Percentiles rank a stretch among this genome's conserved stretches.
These are phyloP conservation scores for Kazachstania taianensis DNA, from an alignment of 805 yeast genomes.

Conservation along the genomic window DNA sequence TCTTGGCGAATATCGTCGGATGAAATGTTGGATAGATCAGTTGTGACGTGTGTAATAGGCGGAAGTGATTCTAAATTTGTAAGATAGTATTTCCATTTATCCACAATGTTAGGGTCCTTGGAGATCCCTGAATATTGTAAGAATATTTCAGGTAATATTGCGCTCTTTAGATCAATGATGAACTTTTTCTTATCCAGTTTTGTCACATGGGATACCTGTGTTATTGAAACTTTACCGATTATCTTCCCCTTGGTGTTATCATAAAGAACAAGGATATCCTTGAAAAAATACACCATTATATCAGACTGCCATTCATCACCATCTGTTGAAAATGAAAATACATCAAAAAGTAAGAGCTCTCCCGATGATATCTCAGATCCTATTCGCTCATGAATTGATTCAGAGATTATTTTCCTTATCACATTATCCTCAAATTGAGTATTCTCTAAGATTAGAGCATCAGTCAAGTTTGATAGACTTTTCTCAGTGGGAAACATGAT, in stretches of 20 bases:
- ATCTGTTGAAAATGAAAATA: conserved; percentile 33
- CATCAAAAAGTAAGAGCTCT: conserved; percentile 37
- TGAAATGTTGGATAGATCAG: conserved; percentile 36
- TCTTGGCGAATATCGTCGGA: conserved; percentile 15
- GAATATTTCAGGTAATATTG: conserved; percentile 35
- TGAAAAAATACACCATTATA: conserved; percentile 11
- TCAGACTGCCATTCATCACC: conserved; percentile 34
- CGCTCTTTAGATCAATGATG: conserved; percentile 32
- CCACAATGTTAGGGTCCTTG: conserved; percentile 22
- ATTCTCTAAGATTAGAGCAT: no score
- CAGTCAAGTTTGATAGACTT: no score
- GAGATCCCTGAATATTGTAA: conserved; percentile 22
- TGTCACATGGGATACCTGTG: conserved; percentile 29
- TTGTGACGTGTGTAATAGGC: conserved; percentile 38
- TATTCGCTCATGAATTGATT: no score
- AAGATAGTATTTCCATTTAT: conserved; percentile 35
- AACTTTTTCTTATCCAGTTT: conserved; percentile 20
- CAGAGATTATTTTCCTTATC: no score
- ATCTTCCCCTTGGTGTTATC: conserved; percentile 19
- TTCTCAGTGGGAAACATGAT: no score
- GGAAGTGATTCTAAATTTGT: conserved; percentile 7
- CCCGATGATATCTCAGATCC: no score
- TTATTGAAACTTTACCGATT: conserved; percentile 34
- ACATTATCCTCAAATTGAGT: no score
- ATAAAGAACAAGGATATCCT: conserved; percentile 11